Conservation (phyloP, 2,329 filamentous ascomycete species). For the Trichophyton rubrum region DNA sequence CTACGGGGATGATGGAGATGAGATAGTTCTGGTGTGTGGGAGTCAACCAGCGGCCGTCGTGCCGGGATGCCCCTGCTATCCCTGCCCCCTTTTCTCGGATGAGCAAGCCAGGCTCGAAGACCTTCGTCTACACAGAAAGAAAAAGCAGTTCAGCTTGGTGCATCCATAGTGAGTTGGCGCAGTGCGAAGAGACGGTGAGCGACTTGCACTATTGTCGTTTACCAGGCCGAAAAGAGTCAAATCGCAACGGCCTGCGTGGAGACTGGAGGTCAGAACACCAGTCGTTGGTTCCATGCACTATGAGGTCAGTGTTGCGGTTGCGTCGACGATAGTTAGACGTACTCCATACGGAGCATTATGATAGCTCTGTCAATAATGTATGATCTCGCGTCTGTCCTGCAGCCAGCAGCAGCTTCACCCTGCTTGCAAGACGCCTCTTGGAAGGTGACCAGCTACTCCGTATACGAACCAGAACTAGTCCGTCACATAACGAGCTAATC, state of each 20-base stretch:
- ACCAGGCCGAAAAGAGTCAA: neutral
- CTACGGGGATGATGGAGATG: neutral
- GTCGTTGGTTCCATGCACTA: neutral
- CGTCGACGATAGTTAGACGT: neutral
- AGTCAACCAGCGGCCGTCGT: neutral
- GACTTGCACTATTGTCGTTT: neutral
- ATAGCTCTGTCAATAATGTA: neutral
- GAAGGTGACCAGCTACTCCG: neutral
- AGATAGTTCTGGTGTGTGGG: neutral
- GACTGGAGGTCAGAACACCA: neutral
- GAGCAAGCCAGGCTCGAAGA: neutral
- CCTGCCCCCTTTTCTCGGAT: neutral
- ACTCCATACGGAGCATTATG: neutral
- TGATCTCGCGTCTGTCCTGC: neutral
- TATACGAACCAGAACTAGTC: neutral
- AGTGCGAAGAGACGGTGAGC: neutral
- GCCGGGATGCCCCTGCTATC: neutral
- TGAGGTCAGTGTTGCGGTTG: constrained; percentile 3
- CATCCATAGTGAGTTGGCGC: neutral
- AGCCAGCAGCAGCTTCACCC: neutral
- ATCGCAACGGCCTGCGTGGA: neutral
- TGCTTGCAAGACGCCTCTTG: neutral
- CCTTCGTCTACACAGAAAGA: neutral
- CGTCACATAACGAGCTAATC: neutral
- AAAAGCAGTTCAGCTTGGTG: neutral